A percentile compares a stretch with the other conserved stretches of the same genome.
Evolutionary conservation across 1,284 basidiomycete genomes (phyloP).

Genomic region (Ustilago lituana): DNA sequence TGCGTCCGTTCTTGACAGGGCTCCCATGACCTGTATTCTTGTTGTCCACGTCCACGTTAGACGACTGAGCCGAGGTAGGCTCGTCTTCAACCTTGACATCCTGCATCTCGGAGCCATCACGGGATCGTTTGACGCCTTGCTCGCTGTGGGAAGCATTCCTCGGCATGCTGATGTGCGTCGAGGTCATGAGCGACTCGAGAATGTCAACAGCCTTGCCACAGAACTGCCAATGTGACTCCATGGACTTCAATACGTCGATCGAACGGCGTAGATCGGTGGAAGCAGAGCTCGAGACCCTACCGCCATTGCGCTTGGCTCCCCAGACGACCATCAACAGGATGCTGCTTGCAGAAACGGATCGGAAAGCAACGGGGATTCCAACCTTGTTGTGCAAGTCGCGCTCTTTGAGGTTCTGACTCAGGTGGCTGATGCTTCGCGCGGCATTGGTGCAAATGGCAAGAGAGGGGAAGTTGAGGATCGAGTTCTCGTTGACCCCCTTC

Average conservation of each 20-base stretch:
- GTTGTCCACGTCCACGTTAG: not conserved
- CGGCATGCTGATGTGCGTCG: conserved; percentile 38
- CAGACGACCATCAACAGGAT: conserved; percentile 57
- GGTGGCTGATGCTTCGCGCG: conserved; percentile 54
- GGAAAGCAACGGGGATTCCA: conserved; percentile 25
- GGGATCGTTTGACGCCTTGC: conserved; percentile 42
- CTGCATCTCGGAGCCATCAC: conserved; percentile 18
- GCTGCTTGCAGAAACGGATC: conserved; percentile 38
- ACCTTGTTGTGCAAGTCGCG: conserved; percentile 29
- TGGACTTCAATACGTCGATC: conserved; percentile 44
- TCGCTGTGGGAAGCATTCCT: conserved; percentile 5
- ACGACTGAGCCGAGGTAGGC: not conserved
- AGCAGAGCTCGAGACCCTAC: conserved; percentile 46
- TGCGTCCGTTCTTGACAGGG: not conserved
- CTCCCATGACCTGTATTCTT: not conserved
- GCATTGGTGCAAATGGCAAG: conserved; percentile 64
- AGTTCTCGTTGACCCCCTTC: conserved; percentile 32
- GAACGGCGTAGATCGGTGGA: conserved; percentile 52
- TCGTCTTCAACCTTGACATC: conserved; percentile 12
- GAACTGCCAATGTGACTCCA: conserved; percentile 53
- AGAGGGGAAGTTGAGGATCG: conserved; percentile 59
- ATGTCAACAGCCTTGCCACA: conserved; percentile 48
- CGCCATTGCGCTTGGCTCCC: conserved; percentile 52
- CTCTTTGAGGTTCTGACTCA: conserved; percentile 43
- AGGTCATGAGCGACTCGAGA: conserved; percentile 43